Evolutionary conservation across 2,329 filamentous ascomycete species (phyloP), one percentile per base, ranked within the genome.

Genomic region (Botrytis elliptica): DNA sequence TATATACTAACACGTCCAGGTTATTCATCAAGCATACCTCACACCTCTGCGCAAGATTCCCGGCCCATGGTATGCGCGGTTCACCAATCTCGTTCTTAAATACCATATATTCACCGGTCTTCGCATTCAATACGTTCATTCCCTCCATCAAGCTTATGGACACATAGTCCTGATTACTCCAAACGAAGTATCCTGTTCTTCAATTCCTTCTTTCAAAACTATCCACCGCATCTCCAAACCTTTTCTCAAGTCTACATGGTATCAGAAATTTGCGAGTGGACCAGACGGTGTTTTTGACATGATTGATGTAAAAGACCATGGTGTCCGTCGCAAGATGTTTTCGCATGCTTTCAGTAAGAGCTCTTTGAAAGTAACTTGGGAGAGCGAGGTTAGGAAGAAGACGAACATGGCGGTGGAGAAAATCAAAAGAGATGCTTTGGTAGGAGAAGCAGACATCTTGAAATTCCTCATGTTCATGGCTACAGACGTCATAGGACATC

Each of bases 391-490:
- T 6, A 72, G 70, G 14, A 46, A 22, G 12, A 83, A 82, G 29
- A 81, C 84, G 0, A 77, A 81, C 0, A 75, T 85, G 16, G 79
- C 85, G 0, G 81, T 88, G 1, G 46, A 82, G 3, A 81, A 80
- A 65, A 88, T 89, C 36, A n/a, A 86, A 89, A 66, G 82, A 84
- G 74, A 73, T 82, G 75, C 77, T 46, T 66, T 64, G 33, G 69
- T 25, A 76, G 82, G 84, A 0, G 80, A 74, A 0, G 82, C 80
- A 0, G 86, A 90, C 74, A 79, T 89, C 0, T 82, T 84, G 73
- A 88, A 88, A 73, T 89, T 87, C 87, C 86, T 83, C 81, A 78
- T 84, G 9, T 88, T 87, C 70, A 84, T 88, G 82, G 80, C 86
- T 0, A 87, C 86, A 0, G 88, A 90, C 76, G 80, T 88, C 0